These are phyloP conservation scores for Prunus salicina DNA, from an alignment of 306 rosid species.

Conservation along the genomic window DNA sequence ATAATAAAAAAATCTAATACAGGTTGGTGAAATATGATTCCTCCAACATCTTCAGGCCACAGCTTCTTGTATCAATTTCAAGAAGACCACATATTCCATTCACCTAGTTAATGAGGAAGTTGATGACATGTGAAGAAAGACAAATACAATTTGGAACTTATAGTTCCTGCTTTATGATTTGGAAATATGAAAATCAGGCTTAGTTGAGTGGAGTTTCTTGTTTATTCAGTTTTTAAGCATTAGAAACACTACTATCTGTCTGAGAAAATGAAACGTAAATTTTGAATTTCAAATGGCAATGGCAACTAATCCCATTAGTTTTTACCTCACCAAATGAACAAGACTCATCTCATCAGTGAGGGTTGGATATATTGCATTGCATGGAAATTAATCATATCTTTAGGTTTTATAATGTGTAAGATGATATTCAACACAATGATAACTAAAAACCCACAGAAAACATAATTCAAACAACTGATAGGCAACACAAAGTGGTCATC, in stretches of 20 bases:
- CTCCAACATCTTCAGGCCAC: neutral
- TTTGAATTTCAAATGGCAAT: neutral
- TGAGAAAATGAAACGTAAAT: neutral
- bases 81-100: neutral
- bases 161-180: neutral
- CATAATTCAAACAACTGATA: neutral
- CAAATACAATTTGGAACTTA: neutral
- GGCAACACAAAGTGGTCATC: neutral
- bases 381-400: neutral
- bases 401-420: neutral
- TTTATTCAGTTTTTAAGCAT: neutral
- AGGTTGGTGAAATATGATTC: neutral
- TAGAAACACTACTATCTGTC: neutral
- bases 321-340: neutral
- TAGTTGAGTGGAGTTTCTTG: neutral
- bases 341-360: neutral
- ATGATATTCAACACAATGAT: neutral
- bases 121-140: neutral
- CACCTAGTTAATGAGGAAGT: neutral
- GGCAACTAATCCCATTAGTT: neutral
- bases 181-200: neutral
- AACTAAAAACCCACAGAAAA: neutral
- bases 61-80: neutral
- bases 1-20: neutral
- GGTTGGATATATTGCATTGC: neutral